Conservation (phyloP, 352 stramenopile species). For the Globisporangium iwayamae region DNA sequence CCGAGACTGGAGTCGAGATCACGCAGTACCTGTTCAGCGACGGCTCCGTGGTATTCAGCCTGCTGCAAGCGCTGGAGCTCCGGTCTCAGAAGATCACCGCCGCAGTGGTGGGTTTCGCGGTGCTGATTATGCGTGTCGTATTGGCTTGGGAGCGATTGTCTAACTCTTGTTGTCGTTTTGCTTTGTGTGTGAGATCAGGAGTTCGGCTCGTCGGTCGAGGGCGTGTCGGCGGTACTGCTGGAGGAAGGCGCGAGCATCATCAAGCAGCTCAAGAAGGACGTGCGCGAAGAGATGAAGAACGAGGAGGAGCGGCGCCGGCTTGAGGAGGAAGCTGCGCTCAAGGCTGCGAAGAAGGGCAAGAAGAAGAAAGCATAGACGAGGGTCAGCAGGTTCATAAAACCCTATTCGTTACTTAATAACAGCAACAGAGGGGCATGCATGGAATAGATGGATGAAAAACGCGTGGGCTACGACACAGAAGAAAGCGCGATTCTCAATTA, state of each 20-base stretch:
- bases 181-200: slow-evolving; percentile 27
- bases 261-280: slow-evolving; percentile 82
- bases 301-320: slow-evolving; percentile 71
- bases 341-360: slow-evolving; percentile 77
- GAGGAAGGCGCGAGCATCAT: slow-evolving; percentile 54
- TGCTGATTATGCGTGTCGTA: neutral
- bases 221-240: slow-evolving; percentile 46
- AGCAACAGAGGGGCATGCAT: neutral
- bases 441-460: neutral
- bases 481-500: slow-evolving; percentile 29
- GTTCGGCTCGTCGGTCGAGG: slow-evolving; percentile 33
- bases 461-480: slow-evolving; percentile 15
- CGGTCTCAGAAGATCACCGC: slow-evolving; percentile 49
- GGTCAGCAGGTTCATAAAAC: slow-evolving; percentile 1
- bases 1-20: slow-evolving; percentile 24
- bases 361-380: slow-evolving; percentile 61
- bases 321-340: slow-evolving; percentile 65
- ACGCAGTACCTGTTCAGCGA: slow-evolving; percentile 53
- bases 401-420: no score
- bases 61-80: slow-evolving; percentile 65
- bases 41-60: slow-evolving; percentile 35
- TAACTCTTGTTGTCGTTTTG: neutral
- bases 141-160: neutral
- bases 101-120: slow-evolving; percentile 30
- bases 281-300: slow-evolving; percentile 72